Base-by-base conservation (phyloP, 1,284 basidiomycete species). In the Microbotryum saponariae region DNA sequence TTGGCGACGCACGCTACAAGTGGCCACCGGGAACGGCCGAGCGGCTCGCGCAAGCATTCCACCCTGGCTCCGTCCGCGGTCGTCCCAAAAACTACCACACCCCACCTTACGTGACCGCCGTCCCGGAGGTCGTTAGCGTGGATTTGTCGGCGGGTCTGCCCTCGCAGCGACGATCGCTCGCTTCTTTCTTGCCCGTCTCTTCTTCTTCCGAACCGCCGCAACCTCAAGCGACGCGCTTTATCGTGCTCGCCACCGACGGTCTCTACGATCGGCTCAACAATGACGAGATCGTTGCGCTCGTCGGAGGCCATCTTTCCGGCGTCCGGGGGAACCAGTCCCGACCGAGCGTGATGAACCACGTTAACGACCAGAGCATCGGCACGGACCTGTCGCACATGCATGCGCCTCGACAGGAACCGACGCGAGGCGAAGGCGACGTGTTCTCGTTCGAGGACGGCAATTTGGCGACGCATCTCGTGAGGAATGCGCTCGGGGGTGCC, bases 1-100 rank as follows among this genome's bases (percentile, higher is more conserved):
- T 69, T 51, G 93, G 93, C 61, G 96, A 97, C 77, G 87, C 91
- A 3, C 82, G 90, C 37, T 98, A 97, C 79, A 97, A 98, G 73
- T 82, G 81, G 81, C 79, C 79, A 4, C 63, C 73, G 1, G 72
- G 73, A 12, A 69, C 75, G 44, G 76, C 78, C 64, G 72, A 73
- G 52, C 70, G 73, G 49, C 69, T 78, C 7, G 73, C 75, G 42
- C 70, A 74, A 44, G 73, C 76, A 2, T 77, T 78, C 70, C 63
- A 70, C 56, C 66, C 61, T 20, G 70, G 63, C 9, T 60, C 65
- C 33, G 60, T 69, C 37, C 54, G 66, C 2, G 64, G 66, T 2
- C 56, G 66, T 10, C 68, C 64, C 16, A 49, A 60, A 14, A 67
- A 67, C 47, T 72, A 71, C 59, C 87, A 86, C 75, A 92, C 92